Percentiles rank a stretch among this genome's conserved stretches.
Conservation (phyloP, 768 basidiomycete genomes). For the Hortiboletus flavorubellus region DNA sequence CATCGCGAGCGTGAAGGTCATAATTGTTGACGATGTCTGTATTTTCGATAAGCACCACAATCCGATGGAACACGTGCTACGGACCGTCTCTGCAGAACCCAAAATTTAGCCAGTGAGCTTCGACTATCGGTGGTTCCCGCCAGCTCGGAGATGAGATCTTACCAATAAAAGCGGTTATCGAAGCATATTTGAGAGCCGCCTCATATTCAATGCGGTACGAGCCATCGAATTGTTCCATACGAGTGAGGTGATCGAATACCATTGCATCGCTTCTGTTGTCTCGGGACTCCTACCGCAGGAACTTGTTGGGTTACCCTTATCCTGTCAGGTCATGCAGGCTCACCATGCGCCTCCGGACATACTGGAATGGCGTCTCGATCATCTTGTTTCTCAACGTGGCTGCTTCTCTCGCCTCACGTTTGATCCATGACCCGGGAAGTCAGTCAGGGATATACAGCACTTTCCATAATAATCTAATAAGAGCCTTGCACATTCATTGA, state of each 20-base stretch:
- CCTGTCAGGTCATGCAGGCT: background rate
- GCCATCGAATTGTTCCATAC: constrained; percentile 15
- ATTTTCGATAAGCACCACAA: background rate
- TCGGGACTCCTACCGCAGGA: background rate
- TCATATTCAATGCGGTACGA: constrained; percentile 1
- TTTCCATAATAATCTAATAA: background rate
- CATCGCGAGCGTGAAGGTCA: constrained; percentile 10
- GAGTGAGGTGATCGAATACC: background rate
- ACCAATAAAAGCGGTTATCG: background rate
- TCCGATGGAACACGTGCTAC: background rate
- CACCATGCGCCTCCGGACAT: background rate
- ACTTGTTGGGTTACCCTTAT: background rate
- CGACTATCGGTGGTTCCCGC: background rate
- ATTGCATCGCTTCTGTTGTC: background rate
- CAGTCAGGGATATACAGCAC: constrained; percentile 23
- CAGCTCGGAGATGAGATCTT: background rate
- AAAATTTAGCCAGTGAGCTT: background rate
- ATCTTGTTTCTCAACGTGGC: background rate
- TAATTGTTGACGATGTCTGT: constrained; percentile 4
- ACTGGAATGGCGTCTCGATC: background rate
- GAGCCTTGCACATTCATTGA: too few relatives aligned
- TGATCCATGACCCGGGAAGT: constrained; percentile 36
- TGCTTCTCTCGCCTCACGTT: constrained; percentile 26
- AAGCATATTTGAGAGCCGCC: background rate
- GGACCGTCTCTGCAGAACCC: constrained; percentile 12